Conservation (phyloP, 495 filamentous ascomycete genomes). For the Ramalina intermedia region DNA sequence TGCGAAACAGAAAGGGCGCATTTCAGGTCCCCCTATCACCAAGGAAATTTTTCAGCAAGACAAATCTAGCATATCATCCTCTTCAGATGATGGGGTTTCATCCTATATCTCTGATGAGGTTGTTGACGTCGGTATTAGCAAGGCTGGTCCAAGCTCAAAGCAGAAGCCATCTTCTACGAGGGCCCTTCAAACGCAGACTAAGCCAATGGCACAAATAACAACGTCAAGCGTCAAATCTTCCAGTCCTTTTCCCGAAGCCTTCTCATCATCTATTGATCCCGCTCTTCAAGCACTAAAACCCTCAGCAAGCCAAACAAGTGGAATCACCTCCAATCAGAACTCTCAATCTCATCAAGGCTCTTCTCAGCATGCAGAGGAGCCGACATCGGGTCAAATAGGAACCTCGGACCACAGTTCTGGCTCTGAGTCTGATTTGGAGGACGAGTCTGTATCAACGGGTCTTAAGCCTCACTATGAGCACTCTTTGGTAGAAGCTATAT, state of each 20-base stretch:
- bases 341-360: background rate
- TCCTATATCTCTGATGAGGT: constrained; percentile 6
- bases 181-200: background rate
- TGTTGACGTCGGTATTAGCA: constrained; percentile 1
- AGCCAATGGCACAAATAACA: background rate
- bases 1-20: constrained; percentile 8
- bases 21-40: background rate
- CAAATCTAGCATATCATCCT: background rate
- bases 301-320: background rate
- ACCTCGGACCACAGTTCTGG: background rate
- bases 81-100: constrained; percentile 1
- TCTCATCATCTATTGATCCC: background rate
- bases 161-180: background rate
- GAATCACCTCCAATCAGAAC: background rate
- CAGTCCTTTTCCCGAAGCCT: background rate
- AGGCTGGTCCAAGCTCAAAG: constrained; percentile 13
- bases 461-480: background rate
- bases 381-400: background rate
- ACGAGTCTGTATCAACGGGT: background rate
- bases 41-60: background rate
- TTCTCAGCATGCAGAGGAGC: background rate
- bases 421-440: background rate
- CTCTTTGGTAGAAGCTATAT: background rate
- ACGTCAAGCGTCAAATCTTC: background rate
- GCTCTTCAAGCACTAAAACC: background rate